Evolutionary conservation across 2,329 filamentous ascomycete species (phyloP).

Genomic region (Aspergillus glaucus): DNA sequence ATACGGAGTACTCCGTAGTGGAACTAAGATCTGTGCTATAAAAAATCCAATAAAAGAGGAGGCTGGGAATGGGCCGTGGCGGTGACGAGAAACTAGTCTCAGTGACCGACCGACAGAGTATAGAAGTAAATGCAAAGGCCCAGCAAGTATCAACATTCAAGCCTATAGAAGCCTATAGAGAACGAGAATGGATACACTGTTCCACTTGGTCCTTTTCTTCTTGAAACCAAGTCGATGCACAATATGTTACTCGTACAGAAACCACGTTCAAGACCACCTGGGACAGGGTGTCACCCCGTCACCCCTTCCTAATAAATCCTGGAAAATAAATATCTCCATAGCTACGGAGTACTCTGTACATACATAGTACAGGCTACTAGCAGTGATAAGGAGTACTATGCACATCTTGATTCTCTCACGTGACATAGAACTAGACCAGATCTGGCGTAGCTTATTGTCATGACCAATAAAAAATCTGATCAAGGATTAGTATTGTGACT

Average conservation of each 20-base stretch:
- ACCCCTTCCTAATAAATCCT: no score
- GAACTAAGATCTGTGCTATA: neutral
- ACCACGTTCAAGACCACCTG: neutral
- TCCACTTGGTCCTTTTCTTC: neutral
- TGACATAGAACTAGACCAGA: neutral
- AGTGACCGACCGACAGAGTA: neutral
- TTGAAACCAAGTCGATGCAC: neutral
- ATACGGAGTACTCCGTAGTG: neutral
- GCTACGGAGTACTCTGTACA: neutral
- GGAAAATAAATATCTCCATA: no score
- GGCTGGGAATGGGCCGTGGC: neutral
- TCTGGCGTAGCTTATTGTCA: neutral
- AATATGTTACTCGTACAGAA: neutral
- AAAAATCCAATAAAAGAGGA: neutral
- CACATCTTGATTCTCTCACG: neutral
- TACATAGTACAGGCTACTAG: neutral
- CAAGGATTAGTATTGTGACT: neutral
- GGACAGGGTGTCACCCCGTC: no score
- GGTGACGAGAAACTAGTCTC: neutral
- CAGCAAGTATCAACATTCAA: no score
- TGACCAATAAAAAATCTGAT: neutral
- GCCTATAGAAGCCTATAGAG: no score
- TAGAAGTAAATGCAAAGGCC: neutral
- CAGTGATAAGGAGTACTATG: neutral
- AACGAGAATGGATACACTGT: neutral